phyloP scores from a whole-genome alignment of 1,139 yeast species.

The Saccharomyces hybrid region DNA sequence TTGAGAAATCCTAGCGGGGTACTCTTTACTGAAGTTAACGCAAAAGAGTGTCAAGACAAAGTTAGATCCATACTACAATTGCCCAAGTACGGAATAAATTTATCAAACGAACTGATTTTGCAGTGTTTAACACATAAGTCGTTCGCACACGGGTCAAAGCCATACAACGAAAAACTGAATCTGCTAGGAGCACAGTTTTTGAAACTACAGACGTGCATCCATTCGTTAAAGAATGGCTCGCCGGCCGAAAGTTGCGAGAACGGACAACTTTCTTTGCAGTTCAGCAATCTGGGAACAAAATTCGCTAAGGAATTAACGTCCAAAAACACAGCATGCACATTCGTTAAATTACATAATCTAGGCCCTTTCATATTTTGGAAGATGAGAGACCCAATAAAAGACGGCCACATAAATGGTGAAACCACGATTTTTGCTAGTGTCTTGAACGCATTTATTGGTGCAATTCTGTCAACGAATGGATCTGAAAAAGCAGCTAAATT shows the following conservation, averaged over 20 bases:
- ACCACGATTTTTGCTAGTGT: constrained; percentile 57
- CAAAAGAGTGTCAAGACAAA: constrained; percentile 37
- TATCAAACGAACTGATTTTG: constrained; percentile 39
- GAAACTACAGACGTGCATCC: constrained; percentile 51
- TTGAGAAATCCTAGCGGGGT: constrained; percentile 50
- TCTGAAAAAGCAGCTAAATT: constrained; percentile 49
- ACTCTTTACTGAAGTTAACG: constrained; percentile 48
- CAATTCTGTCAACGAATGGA: constrained; percentile 66
- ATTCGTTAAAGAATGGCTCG: constrained; percentile 31
- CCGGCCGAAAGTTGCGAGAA: constrained; percentile 34
- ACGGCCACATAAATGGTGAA: constrained; percentile 49
- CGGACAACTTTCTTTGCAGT: constrained; percentile 34
- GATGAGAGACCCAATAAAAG: constrained; percentile 47
- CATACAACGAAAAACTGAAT: constrained; percentile 79
- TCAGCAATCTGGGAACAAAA: constrained; percentile 57
- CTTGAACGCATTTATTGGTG: constrained; percentile 73
- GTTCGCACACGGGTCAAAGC: constrained; percentile 83
- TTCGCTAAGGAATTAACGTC: constrained; percentile 47
- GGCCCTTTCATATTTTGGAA: constrained; percentile 67
- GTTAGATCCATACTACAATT: constrained; percentile 32
- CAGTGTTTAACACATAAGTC: constrained; percentile 90
- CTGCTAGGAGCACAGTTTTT: constrained; percentile 71
- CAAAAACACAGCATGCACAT: constrained; percentile 44
- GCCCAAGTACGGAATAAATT: constrained; percentile 21
- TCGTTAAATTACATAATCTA: constrained; percentile 44